Evolutionary conservation across 352 stramenopile species (phyloP).

Genomic region (Globisporangium barbulae): DNA sequence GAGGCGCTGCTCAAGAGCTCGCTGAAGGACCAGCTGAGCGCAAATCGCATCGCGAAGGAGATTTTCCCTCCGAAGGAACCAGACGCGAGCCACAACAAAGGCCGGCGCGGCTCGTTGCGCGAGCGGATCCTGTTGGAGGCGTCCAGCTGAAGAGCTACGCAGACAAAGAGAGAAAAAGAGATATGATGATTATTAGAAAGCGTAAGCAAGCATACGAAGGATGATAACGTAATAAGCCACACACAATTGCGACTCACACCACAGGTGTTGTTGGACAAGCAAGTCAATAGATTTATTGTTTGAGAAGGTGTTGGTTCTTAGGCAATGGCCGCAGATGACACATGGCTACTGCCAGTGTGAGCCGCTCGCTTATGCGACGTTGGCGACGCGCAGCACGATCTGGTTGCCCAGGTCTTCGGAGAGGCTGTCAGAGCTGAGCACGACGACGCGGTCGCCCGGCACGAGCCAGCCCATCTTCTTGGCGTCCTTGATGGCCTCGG

Average conservation of each 20-base stretch:
- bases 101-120: constrained; percentile 29
- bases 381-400: constrained; percentile 80
- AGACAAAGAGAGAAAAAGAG: background rate
- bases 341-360: too few relatives aligned
- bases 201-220: background rate
- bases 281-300: constrained; percentile 11
- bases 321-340: background rate
- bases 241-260: background rate
- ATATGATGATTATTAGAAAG: background rate
- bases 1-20: constrained; percentile 28
- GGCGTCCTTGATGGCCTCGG: constrained; percentile 86
- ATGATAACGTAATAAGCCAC: background rate
- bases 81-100: background rate
- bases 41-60: constrained; percentile 41
- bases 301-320: background rate
- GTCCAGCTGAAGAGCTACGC: background rate
- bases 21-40: constrained; percentile 25
- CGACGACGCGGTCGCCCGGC: constrained; percentile 87
- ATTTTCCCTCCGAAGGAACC: constrained; percentile 20
- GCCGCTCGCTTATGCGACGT: constrained; percentile 52
- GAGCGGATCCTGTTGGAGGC: constrained; percentile 26
- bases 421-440: constrained; percentile 79
- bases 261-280: constrained; percentile 3
- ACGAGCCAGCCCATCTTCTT: constrained; percentile 91
- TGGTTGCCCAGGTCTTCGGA: constrained; percentile 79